A percentile compares a stretch with the other conserved stretches of the same genome.
Evolutionary conservation across 2,329 filamentous ascomycete species (phyloP).

Genomic region (Penicillium brasilianum): DNA sequence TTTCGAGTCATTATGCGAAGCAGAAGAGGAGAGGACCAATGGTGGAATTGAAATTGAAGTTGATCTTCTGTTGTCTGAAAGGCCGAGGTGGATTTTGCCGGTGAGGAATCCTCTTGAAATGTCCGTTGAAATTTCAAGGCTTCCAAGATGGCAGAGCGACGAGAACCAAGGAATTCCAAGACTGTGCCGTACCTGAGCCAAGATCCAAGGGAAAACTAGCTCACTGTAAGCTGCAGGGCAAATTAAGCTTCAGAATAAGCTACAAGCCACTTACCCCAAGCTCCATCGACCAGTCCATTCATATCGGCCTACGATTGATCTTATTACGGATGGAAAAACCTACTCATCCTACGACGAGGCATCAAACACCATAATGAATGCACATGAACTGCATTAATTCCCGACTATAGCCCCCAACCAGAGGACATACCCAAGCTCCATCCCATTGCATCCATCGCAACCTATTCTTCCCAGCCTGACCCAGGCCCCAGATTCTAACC

Average conservation of each 20-base stretch:
- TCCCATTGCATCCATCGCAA: neutral
- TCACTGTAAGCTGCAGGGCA: neutral
- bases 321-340: neutral
- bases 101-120: neutral
- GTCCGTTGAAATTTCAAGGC: too few relatives aligned
- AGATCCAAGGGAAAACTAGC: neutral
- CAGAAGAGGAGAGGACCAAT: too few relatives aligned
- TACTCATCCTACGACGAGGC: neutral
- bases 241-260: neutral
- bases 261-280: neutral
- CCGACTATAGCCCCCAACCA: slow-evolving; percentile 14
- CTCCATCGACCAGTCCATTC: neutral
- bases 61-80: neutral
- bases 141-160: neutral
- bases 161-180: neutral
- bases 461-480: neutral
- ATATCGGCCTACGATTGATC: neutral
- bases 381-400: slow-evolving; percentile 22
- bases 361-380: slow-evolving; percentile 6
- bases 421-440: slow-evolving; percentile 7
- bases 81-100: neutral
- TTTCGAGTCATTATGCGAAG: neutral
- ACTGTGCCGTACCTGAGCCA: neutral
- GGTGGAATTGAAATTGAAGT: too few relatives aligned
- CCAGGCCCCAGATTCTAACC: slow-evolving; percentile 17